Evolutionary conservation across 163 green algal species (phyloP), one percentile per base, ranked within the genome.

Genomic region (Picocystis sp.): DNA sequence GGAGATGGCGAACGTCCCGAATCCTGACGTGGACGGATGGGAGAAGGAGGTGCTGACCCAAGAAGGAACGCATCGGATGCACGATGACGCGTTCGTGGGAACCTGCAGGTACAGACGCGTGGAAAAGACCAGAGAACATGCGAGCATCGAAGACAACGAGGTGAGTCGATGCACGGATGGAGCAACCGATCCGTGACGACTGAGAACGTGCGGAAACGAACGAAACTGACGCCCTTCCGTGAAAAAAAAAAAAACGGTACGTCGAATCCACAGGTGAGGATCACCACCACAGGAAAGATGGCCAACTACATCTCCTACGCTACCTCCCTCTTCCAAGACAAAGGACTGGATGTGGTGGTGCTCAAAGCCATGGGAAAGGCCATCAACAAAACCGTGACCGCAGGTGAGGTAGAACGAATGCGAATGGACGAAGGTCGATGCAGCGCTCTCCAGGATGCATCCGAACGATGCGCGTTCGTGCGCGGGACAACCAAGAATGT

Each of bases 331-430:
- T 55, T 93, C 11, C 70, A 78, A 60, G 78, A 88, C 61, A 86
- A 79, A 53, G 70, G 59, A 2, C 56, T 79, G 24, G 55, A 58
- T 5, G 59, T 65, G 1, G 60, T 93, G 1, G 56, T 78, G 11
- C 57, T 93, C 10, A 89, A 83, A 58, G 83, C 71, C 3, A 94
- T 94, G 82, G 84, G 84, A 14, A 61, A 74, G 25, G 82, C 83
- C 52, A 91, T 93, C 66, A 89, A 86, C 74, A 92, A 90, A 60
- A 77, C 78, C 0, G 78, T 93, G 3, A 74, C 75, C 2, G 68
- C 92, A 19, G 83, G 80, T 89, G 55, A 3, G 53, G 42, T 48
- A 13, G 10, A 34, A 33, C 29, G 3, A n/a, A 38, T 8, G 29
- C 29, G 29, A 8, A 38, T 8, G 5, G 8, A 38, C 5, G 29